These are phyloP conservation scores for Discostella pseudostelligera DNA, from an alignment of 108 stramenopile species.

Conservation along the genomic window DNA sequence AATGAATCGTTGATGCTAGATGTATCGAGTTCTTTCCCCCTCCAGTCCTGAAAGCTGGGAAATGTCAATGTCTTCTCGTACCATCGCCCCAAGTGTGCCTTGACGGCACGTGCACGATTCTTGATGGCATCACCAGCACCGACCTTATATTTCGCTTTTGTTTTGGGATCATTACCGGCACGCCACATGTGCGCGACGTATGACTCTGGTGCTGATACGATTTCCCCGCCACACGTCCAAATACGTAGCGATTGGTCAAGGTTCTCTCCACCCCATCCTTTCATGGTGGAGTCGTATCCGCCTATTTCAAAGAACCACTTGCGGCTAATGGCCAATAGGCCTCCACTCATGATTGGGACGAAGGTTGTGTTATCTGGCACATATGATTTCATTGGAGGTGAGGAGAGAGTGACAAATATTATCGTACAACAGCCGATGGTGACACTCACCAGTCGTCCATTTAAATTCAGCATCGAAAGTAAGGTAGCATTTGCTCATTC, in stretches of 20 bases:
- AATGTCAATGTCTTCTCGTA: constrained; percentile 39
- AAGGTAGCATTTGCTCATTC: constrained; percentile 48
- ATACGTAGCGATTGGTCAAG: constrained; percentile 46
- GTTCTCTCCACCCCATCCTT: constrained; percentile 47
- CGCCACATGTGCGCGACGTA: constrained; percentile 48
- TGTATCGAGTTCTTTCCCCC: constrained; percentile 28
- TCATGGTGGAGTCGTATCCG: constrained; percentile 42
- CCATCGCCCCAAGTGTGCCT: constrained; percentile 42
- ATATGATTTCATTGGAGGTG: neutral
- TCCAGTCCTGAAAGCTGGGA: constrained; percentile 31
- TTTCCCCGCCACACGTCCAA: constrained; percentile 47
- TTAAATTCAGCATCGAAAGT: constrained; percentile 51
- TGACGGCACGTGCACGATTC: constrained; percentile 40
- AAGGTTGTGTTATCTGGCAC: constrained; percentile 22
- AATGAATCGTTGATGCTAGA: constrained; percentile 34
- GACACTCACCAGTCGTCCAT: constrained; percentile 23
- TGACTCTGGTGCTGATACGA: constrained; percentile 41
- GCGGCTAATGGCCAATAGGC: constrained; percentile 40
- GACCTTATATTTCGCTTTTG: constrained; percentile 40
- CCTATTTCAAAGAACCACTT: constrained; percentile 51
- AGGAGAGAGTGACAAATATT: too few relatives aligned
- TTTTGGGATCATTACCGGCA: constrained; percentile 25
- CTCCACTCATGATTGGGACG: constrained; percentile 46
- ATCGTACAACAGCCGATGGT: neutral
- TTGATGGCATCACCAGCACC: constrained; percentile 39